Evolutionary conservation across 2,329 filamentous ascomycete species (phyloP).

Genomic region (Rutstroemia sydowiana): DNA sequence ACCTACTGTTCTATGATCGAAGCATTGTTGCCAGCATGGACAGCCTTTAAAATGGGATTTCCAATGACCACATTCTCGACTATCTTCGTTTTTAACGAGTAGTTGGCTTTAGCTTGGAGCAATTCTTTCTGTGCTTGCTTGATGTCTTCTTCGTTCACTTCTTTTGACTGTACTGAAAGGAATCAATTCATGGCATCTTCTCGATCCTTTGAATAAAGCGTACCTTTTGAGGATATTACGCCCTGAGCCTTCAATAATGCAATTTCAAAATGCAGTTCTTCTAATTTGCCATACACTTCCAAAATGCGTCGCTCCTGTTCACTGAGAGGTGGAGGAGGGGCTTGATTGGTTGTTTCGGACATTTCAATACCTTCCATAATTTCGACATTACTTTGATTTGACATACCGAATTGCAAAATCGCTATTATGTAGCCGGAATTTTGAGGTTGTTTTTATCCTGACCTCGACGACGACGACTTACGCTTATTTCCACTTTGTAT

Average conservation of each 20-base stretch:
- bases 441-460: too few species aligned
- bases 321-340: constrained; percentile 53
- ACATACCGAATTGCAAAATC: neutral
- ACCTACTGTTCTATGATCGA: constrained; percentile 61
- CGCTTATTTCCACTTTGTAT: too few species aligned
- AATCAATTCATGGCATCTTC: constrained; percentile 14
- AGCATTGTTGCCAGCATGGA: constrained; percentile 59
- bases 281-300: constrained; percentile 62
- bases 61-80: constrained; percentile 62
- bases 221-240: constrained; percentile 23
- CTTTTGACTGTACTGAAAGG: constrained; percentile 17
- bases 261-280: constrained; percentile 65
- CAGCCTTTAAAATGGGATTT: constrained; percentile 69
- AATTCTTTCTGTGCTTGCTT: constrained; percentile 53
- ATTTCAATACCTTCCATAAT: constrained; percentile 26
- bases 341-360: constrained; percentile 5
- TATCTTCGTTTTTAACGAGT: constrained; percentile 62
- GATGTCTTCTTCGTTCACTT: constrained; percentile 43
- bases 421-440: neutral
- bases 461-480: too few species aligned
- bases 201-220: neutral
- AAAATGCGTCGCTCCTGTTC: constrained; percentile 59
- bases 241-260: constrained; percentile 50
- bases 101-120: constrained; percentile 62
- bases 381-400: constrained; percentile 9